Percentiles rank a stretch among this genome's conserved stretches.
Evolutionary conservation across 2,329 filamentous ascomycete genomes (phyloP).

Genomic region (Lachnellula hyalina): DNA sequence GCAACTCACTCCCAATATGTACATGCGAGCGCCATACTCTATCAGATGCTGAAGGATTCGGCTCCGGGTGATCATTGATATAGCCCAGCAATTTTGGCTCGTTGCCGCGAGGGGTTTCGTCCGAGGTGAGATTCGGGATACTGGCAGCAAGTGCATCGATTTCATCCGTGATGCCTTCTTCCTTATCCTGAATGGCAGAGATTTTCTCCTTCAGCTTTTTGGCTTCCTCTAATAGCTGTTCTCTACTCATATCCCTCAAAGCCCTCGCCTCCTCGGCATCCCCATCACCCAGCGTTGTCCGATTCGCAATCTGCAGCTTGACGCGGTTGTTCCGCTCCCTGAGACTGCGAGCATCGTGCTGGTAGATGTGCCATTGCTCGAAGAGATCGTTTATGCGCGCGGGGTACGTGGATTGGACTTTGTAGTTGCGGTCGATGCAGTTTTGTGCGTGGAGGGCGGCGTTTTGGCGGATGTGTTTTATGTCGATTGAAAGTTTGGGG

Average conservation of each 20-base stretch:
- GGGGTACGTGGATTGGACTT: slow-evolving; percentile 47
- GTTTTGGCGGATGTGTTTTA: slow-evolving; percentile 86
- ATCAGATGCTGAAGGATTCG: slow-evolving; percentile 31
- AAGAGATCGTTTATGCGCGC: slow-evolving; percentile 51
- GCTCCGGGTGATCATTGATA: slow-evolving; percentile 66
- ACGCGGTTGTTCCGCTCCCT: slow-evolving; percentile 63
- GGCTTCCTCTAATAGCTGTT: slow-evolving; percentile 57
- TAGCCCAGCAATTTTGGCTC: slow-evolving; percentile 64
- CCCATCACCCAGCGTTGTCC: slow-evolving; percentile 40
- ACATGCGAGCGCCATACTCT: slow-evolving; percentile 67
- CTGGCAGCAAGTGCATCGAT: slow-evolving; percentile 71
- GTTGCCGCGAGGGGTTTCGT: slow-evolving; percentile 65
- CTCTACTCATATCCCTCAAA: slow-evolving; percentile 35
- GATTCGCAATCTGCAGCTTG: slow-evolving; percentile 51
- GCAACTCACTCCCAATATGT: slow-evolving; percentile 78
- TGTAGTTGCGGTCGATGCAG: slow-evolving; percentile 81
- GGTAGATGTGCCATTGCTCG: slow-evolving; percentile 53
- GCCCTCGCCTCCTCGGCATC: slow-evolving; percentile 24
- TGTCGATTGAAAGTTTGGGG: slow-evolving; percentile 73
- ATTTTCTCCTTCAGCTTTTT: slow-evolving; percentile 60
- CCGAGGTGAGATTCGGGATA: slow-evolving; percentile 81
- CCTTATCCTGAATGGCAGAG: slow-evolving; percentile 52
- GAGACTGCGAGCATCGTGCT: slow-evolving; percentile 53
- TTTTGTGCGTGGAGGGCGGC: slow-evolving; percentile 76
- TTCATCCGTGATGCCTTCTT: slow-evolving; percentile 54